phyloP scores from a whole-genome alignment of 225 moss, liverwort and hornwort species.

The Antitrichia curtipendula region DNA sequence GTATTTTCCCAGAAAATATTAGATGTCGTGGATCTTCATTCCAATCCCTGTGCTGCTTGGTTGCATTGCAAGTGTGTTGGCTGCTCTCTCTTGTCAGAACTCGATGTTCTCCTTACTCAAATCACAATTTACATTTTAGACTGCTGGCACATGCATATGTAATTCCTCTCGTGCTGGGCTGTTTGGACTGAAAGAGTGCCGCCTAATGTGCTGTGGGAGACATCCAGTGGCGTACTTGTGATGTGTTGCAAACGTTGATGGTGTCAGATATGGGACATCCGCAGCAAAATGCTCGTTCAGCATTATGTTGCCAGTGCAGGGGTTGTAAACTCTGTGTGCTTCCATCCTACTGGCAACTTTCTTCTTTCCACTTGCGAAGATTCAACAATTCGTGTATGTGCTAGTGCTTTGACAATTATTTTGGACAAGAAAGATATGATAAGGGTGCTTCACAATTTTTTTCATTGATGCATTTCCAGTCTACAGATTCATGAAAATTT shows the following conservation, averaged over 20 bases:
- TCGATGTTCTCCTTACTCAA: not conserved
- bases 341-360: conserved; percentile 93
- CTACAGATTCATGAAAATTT: not conserved
- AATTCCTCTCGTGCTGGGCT: not conserved
- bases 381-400: conserved; percentile 65
- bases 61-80: not conserved
- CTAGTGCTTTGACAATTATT: not conserved
- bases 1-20: not conserved
- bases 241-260: not conserved
- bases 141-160: not conserved
- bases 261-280: conserved; percentile 77
- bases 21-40: not conserved
- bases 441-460: not conserved
- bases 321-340: conserved; percentile 70
- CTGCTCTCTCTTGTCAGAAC: not conserved
- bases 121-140: not conserved
- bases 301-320: conserved; percentile 71
- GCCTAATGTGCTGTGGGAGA: not conserved
- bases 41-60: not conserved
- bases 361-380: conserved; percentile 89
- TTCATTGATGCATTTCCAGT: not conserved
- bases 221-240: not conserved
- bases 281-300: conserved; percentile 83
- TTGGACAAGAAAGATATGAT: not conserved
- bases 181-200: not conserved